Conservation (phyloP, 495 filamentous ascomycete species). For the Bombardia bombarda region DNA sequence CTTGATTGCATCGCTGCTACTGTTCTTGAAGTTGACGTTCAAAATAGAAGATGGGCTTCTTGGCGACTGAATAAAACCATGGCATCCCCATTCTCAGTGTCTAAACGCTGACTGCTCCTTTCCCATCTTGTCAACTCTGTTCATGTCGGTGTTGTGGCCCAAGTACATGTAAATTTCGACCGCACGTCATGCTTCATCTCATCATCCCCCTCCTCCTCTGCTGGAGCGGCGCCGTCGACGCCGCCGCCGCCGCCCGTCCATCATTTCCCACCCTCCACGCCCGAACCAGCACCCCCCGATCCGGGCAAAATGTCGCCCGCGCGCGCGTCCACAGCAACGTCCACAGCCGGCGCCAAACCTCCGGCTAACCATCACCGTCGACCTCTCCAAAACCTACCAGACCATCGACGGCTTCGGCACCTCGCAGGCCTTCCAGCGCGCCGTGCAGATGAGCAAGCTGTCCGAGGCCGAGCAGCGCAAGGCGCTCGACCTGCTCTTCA, state of each 20-base stretch:
- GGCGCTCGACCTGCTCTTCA: constrained; percentile 41
- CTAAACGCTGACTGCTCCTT: too few relatives aligned
- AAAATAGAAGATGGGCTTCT: too few relatives aligned
- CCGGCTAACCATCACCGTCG: constrained; percentile 25
- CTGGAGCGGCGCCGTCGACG: not conserved
- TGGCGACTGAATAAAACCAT: too few relatives aligned
- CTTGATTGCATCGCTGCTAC: too few relatives aligned
- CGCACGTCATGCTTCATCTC: not conserved
- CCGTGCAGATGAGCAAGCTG: constrained; percentile 25
- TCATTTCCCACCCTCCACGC: not conserved
- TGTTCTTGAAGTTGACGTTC: too few relatives aligned
- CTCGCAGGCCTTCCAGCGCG: constrained; percentile 44
- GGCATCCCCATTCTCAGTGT: too few relatives aligned
- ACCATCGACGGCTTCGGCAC: constrained; percentile 44
- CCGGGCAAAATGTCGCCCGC: not conserved
- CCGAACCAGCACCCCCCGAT: not conserved
- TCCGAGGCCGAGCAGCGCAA: constrained; percentile 25
- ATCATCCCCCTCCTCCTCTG: not conserved
- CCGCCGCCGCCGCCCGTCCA: not conserved
- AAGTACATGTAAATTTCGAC: too few relatives aligned
- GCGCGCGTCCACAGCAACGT: not conserved
- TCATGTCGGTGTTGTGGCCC: too few relatives aligned
- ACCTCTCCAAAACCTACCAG: constrained; percentile 32
- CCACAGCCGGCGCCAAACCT: too few relatives aligned
- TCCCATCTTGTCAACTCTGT: too few relatives aligned